Conservation (phyloP, 31 red algal genomes). For the Endocladia muricata region DNA sequence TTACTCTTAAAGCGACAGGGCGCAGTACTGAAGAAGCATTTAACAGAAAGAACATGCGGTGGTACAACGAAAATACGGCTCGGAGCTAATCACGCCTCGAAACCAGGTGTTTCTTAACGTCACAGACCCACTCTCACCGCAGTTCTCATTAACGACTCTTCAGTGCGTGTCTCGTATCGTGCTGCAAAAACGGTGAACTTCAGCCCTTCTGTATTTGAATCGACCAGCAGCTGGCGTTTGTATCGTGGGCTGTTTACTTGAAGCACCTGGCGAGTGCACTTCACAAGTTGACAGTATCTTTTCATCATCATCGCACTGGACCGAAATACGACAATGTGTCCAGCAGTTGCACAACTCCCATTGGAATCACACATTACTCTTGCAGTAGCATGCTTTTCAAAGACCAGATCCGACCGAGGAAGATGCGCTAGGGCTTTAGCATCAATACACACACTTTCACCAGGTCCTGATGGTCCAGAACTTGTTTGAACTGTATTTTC, state of each 20-base stretch:
- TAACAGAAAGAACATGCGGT: too few species aligned
- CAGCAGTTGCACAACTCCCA: conserved; percentile 8
- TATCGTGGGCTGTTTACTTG: conserved; percentile 1
- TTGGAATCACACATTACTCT: not conserved
- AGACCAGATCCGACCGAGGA: not conserved
- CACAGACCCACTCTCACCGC: not conserved
- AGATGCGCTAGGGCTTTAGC: not conserved
- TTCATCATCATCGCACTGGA: not conserved
- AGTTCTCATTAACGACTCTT: not conserved
- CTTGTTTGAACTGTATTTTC: too few species aligned
- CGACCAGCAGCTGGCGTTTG: not conserved
- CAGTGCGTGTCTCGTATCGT: not conserved
- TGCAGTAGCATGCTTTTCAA: not conserved
- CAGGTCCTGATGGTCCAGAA: too few species aligned
- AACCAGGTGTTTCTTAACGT: too few species aligned
- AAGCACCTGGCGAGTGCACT: not conserved
- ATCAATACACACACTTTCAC: not conserved
- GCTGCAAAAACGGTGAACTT: conserved; percentile 12
- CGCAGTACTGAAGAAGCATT: too few species aligned
- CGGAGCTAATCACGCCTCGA: too few species aligned
- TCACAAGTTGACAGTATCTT: not conserved
- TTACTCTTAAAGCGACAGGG: too few species aligned
- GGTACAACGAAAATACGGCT: too few species aligned
- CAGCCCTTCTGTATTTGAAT: not conserved
- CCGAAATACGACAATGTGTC: not conserved